These are phyloP conservation scores for Paecilomyces variotii DNA, from an alignment of 2,329 filamentous ascomycete species.

Conservation along the genomic window DNA sequence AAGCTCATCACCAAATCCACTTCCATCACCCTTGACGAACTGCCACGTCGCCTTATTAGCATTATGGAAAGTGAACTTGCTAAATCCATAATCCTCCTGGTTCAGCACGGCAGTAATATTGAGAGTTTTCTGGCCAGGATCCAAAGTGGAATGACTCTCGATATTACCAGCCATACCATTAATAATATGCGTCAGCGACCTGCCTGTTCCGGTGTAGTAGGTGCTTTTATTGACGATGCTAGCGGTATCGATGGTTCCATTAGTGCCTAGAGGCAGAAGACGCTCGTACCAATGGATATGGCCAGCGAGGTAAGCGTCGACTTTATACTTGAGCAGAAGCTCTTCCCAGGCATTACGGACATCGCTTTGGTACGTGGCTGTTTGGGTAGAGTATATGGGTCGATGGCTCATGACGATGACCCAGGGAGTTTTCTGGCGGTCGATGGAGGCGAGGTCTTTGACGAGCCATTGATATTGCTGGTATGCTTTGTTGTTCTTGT, in stretches of 20 bases:
- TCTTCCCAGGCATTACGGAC: conserved; percentile 41
- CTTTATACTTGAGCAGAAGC: conserved; percentile 37
- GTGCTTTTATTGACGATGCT: conserved; percentile 43
- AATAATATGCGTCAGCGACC: conserved; percentile 43
- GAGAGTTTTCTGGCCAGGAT: conserved; percentile 22
- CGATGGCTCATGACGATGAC: conserved; percentile 43
- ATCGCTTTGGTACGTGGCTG: conserved; percentile 35
- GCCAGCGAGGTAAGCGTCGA: conserved; percentile 41
- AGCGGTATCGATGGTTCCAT: conserved; percentile 34
- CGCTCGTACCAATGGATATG: conserved; percentile 45
- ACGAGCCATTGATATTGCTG: conserved; percentile 36
- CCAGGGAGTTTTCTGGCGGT: conserved; percentile 44
- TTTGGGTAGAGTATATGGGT: conserved; percentile 25
- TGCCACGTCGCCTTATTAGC: conserved; percentile 37
- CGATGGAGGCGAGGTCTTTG: conserved; percentile 37
- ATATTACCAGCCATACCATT: conserved; percentile 50
- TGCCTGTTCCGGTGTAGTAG: conserved; percentile 41
- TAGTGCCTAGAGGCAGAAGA: conserved; percentile 28
- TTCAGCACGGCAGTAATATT: conserved; percentile 41
- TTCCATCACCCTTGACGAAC: conserved; percentile 36
- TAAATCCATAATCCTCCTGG: conserved; percentile 42
- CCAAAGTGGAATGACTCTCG: conserved; percentile 40
- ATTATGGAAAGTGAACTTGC: conserved; percentile 38
- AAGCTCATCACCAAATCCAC: conserved; percentile 7
- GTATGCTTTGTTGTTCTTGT: neutral